phyloP scores from a whole-genome alignment of 148 eudicot genomes.

The Amaranthus hypochondriacus region DNA sequence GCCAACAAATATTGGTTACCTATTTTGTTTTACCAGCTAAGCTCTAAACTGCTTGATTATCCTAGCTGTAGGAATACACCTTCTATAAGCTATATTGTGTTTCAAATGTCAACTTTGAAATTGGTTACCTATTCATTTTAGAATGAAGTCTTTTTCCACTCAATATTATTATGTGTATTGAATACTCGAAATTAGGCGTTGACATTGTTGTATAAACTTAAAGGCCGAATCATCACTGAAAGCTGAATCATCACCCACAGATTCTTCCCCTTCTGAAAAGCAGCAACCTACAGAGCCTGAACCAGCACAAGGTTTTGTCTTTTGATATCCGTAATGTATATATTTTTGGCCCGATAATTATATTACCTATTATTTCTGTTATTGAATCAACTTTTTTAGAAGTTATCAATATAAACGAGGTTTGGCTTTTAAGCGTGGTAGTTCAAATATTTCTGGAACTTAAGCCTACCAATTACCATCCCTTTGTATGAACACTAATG shows the following conservation, averaged over 20 bases:
- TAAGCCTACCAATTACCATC: not conserved
- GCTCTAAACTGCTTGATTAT: not conserved
- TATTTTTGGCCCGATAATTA: slow-evolving; percentile 5
- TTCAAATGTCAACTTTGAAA: no score
- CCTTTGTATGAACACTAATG: slow-evolving; percentile 2
- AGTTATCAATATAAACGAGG: slow-evolving; percentile 16
- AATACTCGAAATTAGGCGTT: no score
- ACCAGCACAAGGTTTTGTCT: slow-evolving; percentile 64
- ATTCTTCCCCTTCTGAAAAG: slow-evolving; percentile 39
- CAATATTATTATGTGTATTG: no score
- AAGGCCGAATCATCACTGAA: not conserved
- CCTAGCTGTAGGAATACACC: not conserved
- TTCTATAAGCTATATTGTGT: not conserved
- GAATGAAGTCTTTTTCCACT: no score
- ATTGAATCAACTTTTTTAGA: not conserved
- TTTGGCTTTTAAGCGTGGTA: slow-evolving; percentile 15
- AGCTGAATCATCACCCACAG: slow-evolving; percentile 29
- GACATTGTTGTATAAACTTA: no score
- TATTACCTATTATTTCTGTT: slow-evolving; percentile 1
- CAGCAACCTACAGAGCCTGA: slow-evolving; percentile 46
- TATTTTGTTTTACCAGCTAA: not conserved
- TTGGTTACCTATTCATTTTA: no score
- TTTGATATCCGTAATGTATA: slow-evolving; percentile 39
- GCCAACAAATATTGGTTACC: not conserved
- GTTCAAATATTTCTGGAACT: slow-evolving; percentile 8